phyloP scores from a whole-genome alignment of 2,329 filamentous ascomycete genomes.

The Penicillium psychrosexuale region DNA sequence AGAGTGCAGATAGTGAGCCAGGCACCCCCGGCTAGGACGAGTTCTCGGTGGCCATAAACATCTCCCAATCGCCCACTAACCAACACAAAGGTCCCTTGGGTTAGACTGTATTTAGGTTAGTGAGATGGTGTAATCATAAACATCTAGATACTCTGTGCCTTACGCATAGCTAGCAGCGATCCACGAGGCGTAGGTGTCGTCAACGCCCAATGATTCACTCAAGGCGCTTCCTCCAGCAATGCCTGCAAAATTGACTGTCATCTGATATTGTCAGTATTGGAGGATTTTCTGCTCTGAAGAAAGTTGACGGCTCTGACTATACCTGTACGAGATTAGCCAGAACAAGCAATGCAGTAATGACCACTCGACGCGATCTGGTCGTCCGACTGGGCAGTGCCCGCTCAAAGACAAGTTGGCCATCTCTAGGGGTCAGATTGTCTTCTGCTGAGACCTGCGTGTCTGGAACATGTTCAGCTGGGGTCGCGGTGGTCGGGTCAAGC shows the following conservation, averaged over 20 bases:
- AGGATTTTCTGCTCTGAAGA: background rate
- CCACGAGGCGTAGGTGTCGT: conserved; percentile 25
- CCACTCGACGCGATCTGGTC: conserved; percentile 16
- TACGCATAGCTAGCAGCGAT: conserved; percentile 29
- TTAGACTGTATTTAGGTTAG: conserved; percentile 35
- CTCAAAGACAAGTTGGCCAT: conserved; percentile 21
- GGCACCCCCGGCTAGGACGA: conserved; percentile 53
- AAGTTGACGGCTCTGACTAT: background rate
- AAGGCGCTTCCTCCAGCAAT: conserved; percentile 25
- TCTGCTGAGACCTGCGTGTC: background rate
- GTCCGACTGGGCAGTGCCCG: conserved; percentile 12
- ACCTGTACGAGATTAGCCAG: conserved; percentile 30
- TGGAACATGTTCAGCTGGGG: background rate
- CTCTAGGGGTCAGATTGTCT: background rate
- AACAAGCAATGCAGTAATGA: conserved; percentile 22
- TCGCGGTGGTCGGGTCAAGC: background rate
- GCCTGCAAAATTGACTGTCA: conserved; percentile 29
- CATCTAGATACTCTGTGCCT: background rate
- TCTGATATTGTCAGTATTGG: conserved; percentile 10
- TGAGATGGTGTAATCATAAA: background rate
- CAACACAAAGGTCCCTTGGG: conserved; percentile 58
- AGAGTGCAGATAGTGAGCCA: conserved; percentile 57
- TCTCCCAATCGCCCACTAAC: conserved; percentile 57
- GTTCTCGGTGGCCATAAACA: conserved; percentile 55
- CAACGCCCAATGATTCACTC: conserved; percentile 17